Base-by-base conservation (phyloP, 495 filamentous ascomycete species). In the Podospora pseudoanserina region DNA sequence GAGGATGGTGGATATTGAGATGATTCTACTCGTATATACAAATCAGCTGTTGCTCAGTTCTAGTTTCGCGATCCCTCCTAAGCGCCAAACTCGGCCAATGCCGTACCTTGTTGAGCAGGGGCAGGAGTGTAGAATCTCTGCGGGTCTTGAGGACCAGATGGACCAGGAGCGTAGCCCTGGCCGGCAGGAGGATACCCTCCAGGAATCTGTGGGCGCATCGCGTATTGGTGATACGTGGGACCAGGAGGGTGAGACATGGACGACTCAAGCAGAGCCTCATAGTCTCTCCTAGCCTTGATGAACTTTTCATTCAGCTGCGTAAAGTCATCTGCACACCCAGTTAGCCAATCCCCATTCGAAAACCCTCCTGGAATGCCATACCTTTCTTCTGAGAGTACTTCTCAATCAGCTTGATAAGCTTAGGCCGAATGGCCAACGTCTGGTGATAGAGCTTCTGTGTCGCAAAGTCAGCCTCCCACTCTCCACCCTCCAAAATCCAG, bases 381-480 rank as follows among this genome's bases (percentile, higher is more conserved):
- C 93, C 95, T 80, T 99, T 99, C 87, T 97, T 98, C 75, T 99
- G 95, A 16, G 95, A 97, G 73, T 99, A 99, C 80, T 98, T 99
- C 64, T 96, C 95, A 79, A 99, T 99, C 59, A 99, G 80, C 80
- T 99, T 96, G 75, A 99, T 98, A 39, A 98, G 84, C 79, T 99
- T 99, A 9, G 95, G 95, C 32, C 95, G 87, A 70, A 99, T 99
- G 1, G 93, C 92, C 60, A 98, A 73, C 2, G 95, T 98, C 58
- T 92, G 90, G 74, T 99, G 94, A 73, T 99, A 99, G 57, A 99
- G 80, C 68, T 89, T 91, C 88, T 90, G 72, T 30, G 5, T n/a
- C 55, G 7, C 5, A 34, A 49, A 55, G 67, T 75, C 66, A 71
- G 68, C 23, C 44, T 16, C 18, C 30, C 54, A 54, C 5, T 15